A percentile compares a stretch with the other conserved stretches of the same genome.
Evolutionary conservation across 805 yeast genomes (phyloP).

Genomic region (Cyberlindnera saturnus): DNA sequence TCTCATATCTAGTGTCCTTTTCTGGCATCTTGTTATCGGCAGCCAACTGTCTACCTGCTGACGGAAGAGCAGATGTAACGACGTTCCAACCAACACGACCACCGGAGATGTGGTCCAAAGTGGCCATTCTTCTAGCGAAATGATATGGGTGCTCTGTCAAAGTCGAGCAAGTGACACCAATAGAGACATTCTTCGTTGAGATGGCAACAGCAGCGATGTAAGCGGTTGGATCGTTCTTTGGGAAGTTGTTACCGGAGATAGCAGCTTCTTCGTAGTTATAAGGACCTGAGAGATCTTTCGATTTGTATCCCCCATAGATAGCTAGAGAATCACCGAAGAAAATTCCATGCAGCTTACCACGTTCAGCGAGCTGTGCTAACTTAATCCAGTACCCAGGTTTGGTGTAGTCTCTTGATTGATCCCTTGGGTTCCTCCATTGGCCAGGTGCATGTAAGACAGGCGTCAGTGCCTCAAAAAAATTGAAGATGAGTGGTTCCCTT

Average conservation of each 20-base stretch:
- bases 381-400: conserved; percentile 32
- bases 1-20: conserved; percentile 36
- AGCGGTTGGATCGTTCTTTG: conserved; percentile 35
- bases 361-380: conserved; percentile 32
- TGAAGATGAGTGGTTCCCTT: conserved; percentile 14
- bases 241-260: conserved; percentile 28
- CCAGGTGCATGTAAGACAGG: conserved; percentile 21
- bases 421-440: conserved; percentile 21
- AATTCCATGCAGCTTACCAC: conserved; percentile 33
- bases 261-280: conserved; percentile 32
- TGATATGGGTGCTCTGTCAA: conserved; percentile 40
- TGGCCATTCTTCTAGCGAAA: conserved; percentile 38
- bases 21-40: conserved; percentile 32
- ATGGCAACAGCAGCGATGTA: conserved; percentile 37
- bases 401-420: conserved; percentile 15
- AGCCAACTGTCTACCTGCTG: conserved; percentile 37
- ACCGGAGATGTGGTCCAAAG: conserved; percentile 38
- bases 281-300: conserved; percentile 27
- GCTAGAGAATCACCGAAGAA: conserved; percentile 38
- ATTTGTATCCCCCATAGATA: conserved; percentile 34
- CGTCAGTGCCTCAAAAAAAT: conserved; percentile 18
- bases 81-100: conserved; percentile 46
- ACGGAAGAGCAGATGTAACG: conserved; percentile 36
- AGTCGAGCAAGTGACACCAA: conserved; percentile 40
- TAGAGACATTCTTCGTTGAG: conserved; percentile 34